Conservation (phyloP, 2,329 filamentous ascomycete genomes). For the Diaporthe sp. region DNA sequence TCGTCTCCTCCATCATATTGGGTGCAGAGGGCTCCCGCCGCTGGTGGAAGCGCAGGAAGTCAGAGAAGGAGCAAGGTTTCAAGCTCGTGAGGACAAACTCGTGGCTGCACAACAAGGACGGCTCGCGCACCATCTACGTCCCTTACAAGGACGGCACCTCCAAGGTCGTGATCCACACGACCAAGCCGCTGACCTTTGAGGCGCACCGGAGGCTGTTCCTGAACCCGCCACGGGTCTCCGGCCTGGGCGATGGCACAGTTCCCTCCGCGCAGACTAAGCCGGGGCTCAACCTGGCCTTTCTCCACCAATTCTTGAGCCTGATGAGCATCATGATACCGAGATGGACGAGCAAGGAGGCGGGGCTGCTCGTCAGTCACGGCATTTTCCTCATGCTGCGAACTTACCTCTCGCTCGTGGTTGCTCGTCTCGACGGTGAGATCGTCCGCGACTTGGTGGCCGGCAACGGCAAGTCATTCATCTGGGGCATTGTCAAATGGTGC, state of each 20-base stretch:
- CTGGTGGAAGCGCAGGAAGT: constrained; percentile 80
- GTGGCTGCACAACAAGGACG: constrained; percentile 93
- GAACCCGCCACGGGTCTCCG: constrained; percentile 87
- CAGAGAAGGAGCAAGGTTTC: constrained; percentile 85
- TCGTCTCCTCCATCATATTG: constrained; percentile 83
- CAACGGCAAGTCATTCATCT: constrained; percentile 88
- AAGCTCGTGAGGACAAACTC: constrained; percentile 92
- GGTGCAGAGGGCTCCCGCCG: constrained; percentile 83
- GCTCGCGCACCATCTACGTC: constrained; percentile 93
- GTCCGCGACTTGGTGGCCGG: constrained; percentile 96
- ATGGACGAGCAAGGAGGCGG: constrained; percentile 96
- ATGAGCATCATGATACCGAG: constrained; percentile 98
- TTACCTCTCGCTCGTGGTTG: constrained; percentile 93
- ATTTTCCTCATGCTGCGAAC: constrained; percentile 92
- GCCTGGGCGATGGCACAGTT: constrained; percentile 80
- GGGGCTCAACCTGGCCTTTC: constrained; percentile 92
- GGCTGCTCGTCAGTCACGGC: constrained; percentile 88
- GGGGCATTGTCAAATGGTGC: constrained; percentile 95
- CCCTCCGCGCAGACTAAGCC: constrained; percentile 93
- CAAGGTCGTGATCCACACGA: constrained; percentile 91
- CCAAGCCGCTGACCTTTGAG: constrained; percentile 94
- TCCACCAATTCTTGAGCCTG: constrained; percentile 96
- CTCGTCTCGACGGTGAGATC: constrained; percentile 93
- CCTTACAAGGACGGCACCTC: constrained; percentile 90
- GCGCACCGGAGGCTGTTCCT: constrained; percentile 94